Percentiles rank a stretch among this genome's conserved stretches.
Evolutionary conservation across 768 basidiomycete genomes (phyloP).

Genomic region (Sutorius australiensis): DNA sequence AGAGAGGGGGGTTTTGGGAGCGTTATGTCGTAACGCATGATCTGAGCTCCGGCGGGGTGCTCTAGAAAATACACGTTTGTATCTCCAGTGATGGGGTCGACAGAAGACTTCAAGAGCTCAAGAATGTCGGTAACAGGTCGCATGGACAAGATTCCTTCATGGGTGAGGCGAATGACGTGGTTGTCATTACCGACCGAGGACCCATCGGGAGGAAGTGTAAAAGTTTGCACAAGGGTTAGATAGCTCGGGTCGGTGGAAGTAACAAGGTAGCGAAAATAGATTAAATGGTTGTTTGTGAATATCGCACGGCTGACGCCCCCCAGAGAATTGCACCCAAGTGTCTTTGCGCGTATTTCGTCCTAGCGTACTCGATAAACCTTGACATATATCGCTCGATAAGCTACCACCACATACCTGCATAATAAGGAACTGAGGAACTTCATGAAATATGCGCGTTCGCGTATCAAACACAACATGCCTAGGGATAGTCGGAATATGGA

Average conservation of each 20-base stretch:
- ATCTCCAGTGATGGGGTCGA: not conserved
- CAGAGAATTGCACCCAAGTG: no score
- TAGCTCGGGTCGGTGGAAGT: no score
- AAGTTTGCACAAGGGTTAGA: not conserved
- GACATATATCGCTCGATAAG: slow-evolving; percentile 7
- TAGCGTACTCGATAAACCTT: not conserved
- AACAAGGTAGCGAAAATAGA: not conserved
- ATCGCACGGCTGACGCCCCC: no score
- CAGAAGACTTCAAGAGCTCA: not conserved
- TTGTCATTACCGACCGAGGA: not conserved
- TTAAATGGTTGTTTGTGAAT: not conserved
- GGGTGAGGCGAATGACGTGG: not conserved
- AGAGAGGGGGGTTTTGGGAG: not conserved
- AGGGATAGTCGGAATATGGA: not conserved
- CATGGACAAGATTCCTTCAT: not conserved
- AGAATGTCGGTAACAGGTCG: fast-evolving
- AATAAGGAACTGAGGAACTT: fast-evolving
- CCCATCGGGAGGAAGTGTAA: not conserved
- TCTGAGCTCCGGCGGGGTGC: fast-evolving
- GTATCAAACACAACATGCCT: not conserved
- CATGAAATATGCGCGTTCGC: not conserved
- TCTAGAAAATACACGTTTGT: not conserved
- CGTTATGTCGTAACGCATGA: not conserved
- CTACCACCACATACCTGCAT: not conserved
- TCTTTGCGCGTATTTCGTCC: not conserved